Evolutionary conservation across 2,329 filamentous ascomycete species (phyloP), one percentile per base, ranked within the genome.

Genomic region (Arthrobotrys sphaeroides): DNA sequence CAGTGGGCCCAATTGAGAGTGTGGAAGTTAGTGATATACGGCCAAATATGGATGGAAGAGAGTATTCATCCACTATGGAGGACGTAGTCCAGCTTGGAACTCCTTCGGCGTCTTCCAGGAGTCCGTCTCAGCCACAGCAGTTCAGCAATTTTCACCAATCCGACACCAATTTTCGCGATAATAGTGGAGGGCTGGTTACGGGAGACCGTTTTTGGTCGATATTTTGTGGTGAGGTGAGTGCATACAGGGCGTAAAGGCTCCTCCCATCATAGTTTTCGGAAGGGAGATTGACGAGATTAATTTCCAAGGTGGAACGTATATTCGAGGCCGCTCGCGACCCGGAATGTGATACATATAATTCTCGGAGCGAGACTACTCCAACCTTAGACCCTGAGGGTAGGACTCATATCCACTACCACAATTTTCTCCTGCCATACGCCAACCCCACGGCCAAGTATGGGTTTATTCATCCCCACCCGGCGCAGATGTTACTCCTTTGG

Each of bases 401-500:
- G 43, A 62, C 47, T 28, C 72, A 75, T 22, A 69, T 67, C 16
- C 59, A 47, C 31, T 75, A 69, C 24, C 69, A 69, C n/a, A 68
- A 53, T 12, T 65, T 69, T 42, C 40, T 75, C 4, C 31, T 69
- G 10, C 60, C 49, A 40, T 64, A 77, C 73, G 61, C 64, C 43
- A 70, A 59, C 73, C 57, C 64, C 1, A 51, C 33, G 16, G 49
- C 64, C 7, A 55, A 65, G 40, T 69, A 69, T 49, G 69, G 68
- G 13, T n/a, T 45, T 1, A 5, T 67, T 13, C 36, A 74, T 13
- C 72, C 72, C 7, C 33, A 65, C 16, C 62, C 72, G 7, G 43
- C 72, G n/a, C 64, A 75, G 18, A 36, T 75, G 57, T n/a, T 75
- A 33, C 49, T 75, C 42, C 28, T 77, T 7, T 80, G 79, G 80